Percentiles rank a stretch among this genome's conserved stretches.
Conservation (phyloP, 116 monocot species). For the Phalaenopsis hybrid region DNA sequence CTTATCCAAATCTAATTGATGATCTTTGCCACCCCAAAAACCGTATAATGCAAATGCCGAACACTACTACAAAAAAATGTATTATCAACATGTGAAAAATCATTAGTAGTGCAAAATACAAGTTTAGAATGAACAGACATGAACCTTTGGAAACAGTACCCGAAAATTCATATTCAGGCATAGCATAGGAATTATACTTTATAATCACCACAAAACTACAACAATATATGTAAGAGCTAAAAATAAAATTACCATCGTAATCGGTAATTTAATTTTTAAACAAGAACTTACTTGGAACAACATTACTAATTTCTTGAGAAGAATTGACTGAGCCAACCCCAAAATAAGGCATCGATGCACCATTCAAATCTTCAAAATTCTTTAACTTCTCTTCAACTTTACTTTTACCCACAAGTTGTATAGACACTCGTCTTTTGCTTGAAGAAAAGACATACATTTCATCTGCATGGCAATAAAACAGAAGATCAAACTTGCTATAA, state of each 20-base stretch:
- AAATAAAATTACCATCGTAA: not conserved
- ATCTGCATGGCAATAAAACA: slow-evolving; percentile 35
- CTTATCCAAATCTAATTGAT: not conserved
- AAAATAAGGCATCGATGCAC: slow-evolving; percentile 53
- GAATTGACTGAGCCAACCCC: slow-evolving; percentile 64
- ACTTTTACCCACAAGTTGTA: slow-evolving; percentile 69
- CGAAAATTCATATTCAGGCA: not conserved
- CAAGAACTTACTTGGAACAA: slow-evolving; percentile 55
- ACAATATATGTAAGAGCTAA: not conserved
- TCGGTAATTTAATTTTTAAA: not conserved
- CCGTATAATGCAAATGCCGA: not conserved
- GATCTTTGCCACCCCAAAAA: not conserved
- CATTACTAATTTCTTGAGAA: slow-evolving; percentile 39
- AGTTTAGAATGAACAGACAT: not conserved
- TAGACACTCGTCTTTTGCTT: slow-evolving; percentile 52
- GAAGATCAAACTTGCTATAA: not conserved
- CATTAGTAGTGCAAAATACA: not conserved
- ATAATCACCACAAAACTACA: not conserved
- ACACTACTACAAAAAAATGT: not conserved
- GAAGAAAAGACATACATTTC: slow-evolving; percentile 95
- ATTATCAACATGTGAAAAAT: not conserved
- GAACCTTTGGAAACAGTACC: not conserved
- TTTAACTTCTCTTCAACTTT: slow-evolving; percentile 69
- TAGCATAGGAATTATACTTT: not conserved
- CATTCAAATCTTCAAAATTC: slow-evolving; percentile 40